Conservation (phyloP, 345 rosid species). For the Linum lewisii region DNA sequence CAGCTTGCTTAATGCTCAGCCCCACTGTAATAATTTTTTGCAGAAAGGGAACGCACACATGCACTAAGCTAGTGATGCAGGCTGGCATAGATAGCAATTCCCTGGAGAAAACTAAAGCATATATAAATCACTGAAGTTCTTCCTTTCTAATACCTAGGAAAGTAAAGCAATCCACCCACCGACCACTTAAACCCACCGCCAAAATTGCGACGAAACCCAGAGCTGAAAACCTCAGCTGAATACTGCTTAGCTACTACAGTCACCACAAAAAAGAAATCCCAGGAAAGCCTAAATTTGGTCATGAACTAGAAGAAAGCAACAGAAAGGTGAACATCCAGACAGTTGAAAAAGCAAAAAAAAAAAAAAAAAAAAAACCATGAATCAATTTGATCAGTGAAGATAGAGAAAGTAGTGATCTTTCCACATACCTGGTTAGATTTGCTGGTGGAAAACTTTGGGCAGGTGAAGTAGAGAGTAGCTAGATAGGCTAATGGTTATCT, state of each 20-base stretch:
- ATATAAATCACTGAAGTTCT: neutral
- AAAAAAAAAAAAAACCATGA: neutral
- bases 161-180: neutral
- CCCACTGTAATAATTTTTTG: too few relatives aligned
- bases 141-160: neutral
- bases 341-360: neutral
- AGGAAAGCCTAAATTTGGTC: neutral
- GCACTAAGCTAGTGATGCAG: too few relatives aligned
- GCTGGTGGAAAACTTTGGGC: neutral
- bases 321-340: neutral
- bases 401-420: neutral
- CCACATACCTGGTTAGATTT: neutral
- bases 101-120: neutral
- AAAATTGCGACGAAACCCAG: neutral
- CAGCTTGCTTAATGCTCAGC: too few relatives aligned
- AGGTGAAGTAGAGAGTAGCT: too few relatives aligned
- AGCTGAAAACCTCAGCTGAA: neutral
- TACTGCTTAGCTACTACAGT: neutral
- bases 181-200: constrained; percentile 5
- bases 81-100: neutral
- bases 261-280: too few relatives aligned
- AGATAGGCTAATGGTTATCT: too few relatives aligned
- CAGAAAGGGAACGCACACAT: too few relatives aligned
- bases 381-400: neutral
- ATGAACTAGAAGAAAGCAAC: too few relatives aligned